phyloP scores from a whole-genome alignment of 495 filamentous ascomycete genomes.

The Rostrohypoxylon terebratum region DNA sequence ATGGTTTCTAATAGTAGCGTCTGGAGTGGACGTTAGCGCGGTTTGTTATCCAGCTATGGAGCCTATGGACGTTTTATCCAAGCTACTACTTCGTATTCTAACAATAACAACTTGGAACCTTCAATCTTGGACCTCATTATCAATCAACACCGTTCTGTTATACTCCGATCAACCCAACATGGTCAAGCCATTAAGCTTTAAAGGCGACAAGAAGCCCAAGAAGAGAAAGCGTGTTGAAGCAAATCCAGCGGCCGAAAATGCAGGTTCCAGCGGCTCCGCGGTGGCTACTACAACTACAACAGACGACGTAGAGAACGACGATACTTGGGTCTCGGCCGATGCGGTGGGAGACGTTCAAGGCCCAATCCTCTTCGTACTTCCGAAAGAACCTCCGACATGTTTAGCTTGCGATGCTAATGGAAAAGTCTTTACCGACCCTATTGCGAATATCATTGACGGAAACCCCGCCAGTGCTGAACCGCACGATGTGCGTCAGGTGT shows the following conservation, averaged over 20 bases:
- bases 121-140: neutral
- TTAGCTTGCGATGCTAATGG: conserved; percentile 87
- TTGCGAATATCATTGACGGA: conserved; percentile 86
- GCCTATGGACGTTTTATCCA: conserved; percentile 3
- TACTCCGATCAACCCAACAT: conserved; percentile 48
- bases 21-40: conserved; percentile 25
- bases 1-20: neutral
- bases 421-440: conserved; percentile 78
- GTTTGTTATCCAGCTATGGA: conserved; percentile 15
- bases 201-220: conserved; percentile 95
- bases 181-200: conserved; percentile 90
- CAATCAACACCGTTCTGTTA: neutral
- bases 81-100: neutral
- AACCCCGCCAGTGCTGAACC: conserved; percentile 86
- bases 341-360: conserved; percentile 78
- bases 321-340: conserved; percentile 93
- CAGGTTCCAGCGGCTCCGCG: conserved; percentile 54
- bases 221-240: conserved; percentile 80
- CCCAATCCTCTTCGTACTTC: conserved; percentile 82
- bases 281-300: conserved; percentile 50
- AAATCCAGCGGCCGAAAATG: conserved; percentile 49
- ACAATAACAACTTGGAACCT: conserved; percentile 12
- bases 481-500: conserved; percentile 94
- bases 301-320: conserved; percentile 68
- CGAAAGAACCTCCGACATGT: conserved; percentile 73